Base-by-base conservation (phyloP, 768 basidiomycete species). In the Xerocomellus dryophilus region DNA sequence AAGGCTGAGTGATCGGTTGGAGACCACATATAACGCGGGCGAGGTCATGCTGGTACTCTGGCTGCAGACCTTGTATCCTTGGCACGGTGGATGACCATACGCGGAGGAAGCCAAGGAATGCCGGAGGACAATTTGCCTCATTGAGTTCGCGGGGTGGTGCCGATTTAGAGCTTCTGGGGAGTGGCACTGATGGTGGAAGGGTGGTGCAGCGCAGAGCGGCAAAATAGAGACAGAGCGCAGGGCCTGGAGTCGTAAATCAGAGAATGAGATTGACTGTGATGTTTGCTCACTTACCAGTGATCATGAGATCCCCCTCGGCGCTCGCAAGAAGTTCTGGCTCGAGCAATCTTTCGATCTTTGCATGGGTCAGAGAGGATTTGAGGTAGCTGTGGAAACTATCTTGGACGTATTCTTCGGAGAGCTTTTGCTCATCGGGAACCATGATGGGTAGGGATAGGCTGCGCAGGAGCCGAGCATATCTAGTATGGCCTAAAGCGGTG, bases 271-370 rank as follows among this genome's bases (percentile, higher is more conserved):
- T 18, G 27, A n/a, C 36, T 7, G 44, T 36, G 14, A n/a, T n/a
- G 21, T 11, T 53, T 53, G 40, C 34, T 20, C n/a, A 59, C 77
- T 56, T 46, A 84, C 91, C 90, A 65, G 88, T 85, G 54, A 93
- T 86, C 90, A 93, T 93, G 29, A 93, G 70, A 75, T 93, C 90
- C 0, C 78, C 81, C 71, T 91, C 88, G 11, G 89, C 92, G 42
- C 84, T 86, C 34, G 84, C 85, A 6, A 93, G 74, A 1, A 90
- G 68, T 39, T 90, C 84, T 7, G 81, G 80, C 63, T 89, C 87
- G 32, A 94, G 73, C 2, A 94, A 74, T 4, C 75, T 73, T 68
- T 94, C 92, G 0, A 77, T 80, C 63, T 89, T 91, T 0, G 91
- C 92, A 61, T 86, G 84, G 0, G 87, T 78, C 11, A 93, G 72